A percentile compares a stretch with the other conserved stretches of the same genome.
Conservation (phyloP, 2,329 filamentous ascomycete species). For the Colletotrichum sp. region DNA sequence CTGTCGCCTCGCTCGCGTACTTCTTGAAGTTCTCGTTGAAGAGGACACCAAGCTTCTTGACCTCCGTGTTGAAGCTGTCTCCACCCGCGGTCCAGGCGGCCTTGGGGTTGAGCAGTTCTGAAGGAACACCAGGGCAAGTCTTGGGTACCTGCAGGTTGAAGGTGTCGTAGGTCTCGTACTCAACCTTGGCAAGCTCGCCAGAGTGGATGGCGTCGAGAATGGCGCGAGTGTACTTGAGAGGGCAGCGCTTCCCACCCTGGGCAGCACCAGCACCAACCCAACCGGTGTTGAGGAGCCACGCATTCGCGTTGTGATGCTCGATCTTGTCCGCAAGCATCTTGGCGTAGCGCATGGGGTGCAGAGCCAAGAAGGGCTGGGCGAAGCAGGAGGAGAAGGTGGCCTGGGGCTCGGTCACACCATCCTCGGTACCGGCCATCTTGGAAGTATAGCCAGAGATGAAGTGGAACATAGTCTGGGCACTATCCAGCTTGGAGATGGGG, state of each 20-base stretch:
- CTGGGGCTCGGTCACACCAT: conserved; percentile 95
- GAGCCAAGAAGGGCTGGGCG: conserved; percentile 96
- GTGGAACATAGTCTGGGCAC: conserved; percentile 99
- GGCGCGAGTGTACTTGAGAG: conserved; percentile 97
- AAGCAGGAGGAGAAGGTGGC: conserved; percentile 99
- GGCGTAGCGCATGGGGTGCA: conserved; percentile 99
- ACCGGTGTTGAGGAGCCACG: conserved; percentile 98
- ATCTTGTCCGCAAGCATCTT: conserved; percentile 99
- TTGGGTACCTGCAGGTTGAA: conserved; percentile 99
- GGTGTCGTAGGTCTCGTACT: conserved; percentile 94
- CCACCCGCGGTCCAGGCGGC: conserved; percentile 87
- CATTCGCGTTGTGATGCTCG: conserved; percentile 90
- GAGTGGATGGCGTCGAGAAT: conserved; percentile 98
- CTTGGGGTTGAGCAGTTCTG: conserved; percentile 92
- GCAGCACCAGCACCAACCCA: conserved; percentile 93
- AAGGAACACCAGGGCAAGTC: conserved; percentile 85
- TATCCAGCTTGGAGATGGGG: conserved; percentile 95
- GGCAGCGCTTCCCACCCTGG: conserved; percentile 95
- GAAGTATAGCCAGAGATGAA: conserved; percentile 99
- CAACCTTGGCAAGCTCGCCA: conserved; percentile 88
- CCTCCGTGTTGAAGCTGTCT: conserved; percentile 84
- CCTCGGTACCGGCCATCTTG: conserved; percentile 99
- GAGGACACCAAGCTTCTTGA: conserved; percentile 85
- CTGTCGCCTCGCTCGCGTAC: conserved; percentile 84
- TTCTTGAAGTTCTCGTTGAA: conserved; percentile 99